Evolutionary conservation across 2,329 filamentous ascomycete genomes (phyloP).

Genomic region (Rhytidhysteron rufulum): DNA sequence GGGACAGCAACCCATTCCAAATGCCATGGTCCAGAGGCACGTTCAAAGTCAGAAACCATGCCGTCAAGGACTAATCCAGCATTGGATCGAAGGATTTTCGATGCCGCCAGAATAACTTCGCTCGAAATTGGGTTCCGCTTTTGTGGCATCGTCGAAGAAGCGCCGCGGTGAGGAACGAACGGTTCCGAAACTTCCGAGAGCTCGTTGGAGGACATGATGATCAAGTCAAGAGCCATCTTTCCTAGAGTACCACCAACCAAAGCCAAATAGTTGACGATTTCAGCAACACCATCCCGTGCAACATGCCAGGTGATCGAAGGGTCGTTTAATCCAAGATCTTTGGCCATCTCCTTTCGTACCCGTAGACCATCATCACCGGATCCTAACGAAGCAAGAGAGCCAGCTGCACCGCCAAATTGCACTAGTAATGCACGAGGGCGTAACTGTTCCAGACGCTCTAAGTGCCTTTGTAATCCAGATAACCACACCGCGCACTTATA

Average conservation of each 20-base stretch:
- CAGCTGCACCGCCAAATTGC: conserved; percentile 56
- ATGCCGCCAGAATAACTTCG: conserved; percentile 53
- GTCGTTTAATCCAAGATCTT: conserved; percentile 45
- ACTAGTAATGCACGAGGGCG: conserved; percentile 47
- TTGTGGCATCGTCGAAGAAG: conserved; percentile 35
- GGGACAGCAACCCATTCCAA: conserved; percentile 57
- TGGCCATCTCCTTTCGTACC: conserved; percentile 48
- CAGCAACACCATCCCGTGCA: conserved; percentile 51
- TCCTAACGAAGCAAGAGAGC: conserved; percentile 53
- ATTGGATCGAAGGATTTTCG: conserved; percentile 52
- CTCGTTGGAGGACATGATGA: conserved; percentile 57
- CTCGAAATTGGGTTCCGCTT: conserved; percentile 58
- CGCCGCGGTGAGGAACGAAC: conserved; percentile 31
- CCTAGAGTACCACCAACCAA: conserved; percentile 52
- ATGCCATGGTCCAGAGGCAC: conserved; percentile 57
- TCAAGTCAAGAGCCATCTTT: conserved; percentile 55
- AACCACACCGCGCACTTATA: conserved; percentile 57
- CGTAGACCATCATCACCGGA: conserved; percentile 45
- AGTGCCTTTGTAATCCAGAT: conserved; percentile 47
- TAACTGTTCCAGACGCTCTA: conserved; percentile 46
- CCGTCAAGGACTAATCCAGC: conserved; percentile 52
- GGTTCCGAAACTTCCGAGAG: conserved; percentile 54
- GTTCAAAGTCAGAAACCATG: conserved; percentile 57
- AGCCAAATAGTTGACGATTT: conserved; percentile 52
- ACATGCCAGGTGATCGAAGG: conserved; percentile 57